Conservation (phyloP, 768 basidiomycete species). For the Russula sp. region DNA sequence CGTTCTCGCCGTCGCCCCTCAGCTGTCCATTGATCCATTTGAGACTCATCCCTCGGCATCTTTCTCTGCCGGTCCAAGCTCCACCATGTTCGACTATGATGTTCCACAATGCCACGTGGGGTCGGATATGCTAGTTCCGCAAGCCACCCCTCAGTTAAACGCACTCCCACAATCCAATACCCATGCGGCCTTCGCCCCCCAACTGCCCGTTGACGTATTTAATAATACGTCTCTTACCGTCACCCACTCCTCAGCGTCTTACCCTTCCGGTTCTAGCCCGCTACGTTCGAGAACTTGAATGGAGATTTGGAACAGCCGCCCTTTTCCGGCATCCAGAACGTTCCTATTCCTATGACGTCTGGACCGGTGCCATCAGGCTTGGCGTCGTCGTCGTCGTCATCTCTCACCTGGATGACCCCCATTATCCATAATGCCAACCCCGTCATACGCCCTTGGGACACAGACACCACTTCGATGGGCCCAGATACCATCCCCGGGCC, state of each 20-base stretch:
- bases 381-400: neutral
- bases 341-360: neutral
- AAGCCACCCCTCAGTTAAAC: neutral
- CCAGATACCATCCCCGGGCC: neutral
- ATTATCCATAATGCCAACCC: neutral
- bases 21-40: neutral
- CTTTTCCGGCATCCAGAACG: neutral
- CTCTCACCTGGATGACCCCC: neutral
- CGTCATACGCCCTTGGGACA: conserved; percentile 3
- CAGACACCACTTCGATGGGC: neutral
- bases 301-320: neutral
- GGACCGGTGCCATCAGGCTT: neutral
- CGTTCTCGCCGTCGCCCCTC: neutral
- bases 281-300: neutral
- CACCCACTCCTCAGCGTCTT: neutral
- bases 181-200: neutral
- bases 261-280: neutral
- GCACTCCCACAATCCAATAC: neutral
- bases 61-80: neutral
- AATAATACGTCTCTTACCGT: neutral
- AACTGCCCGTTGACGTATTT: neutral
- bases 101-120: neutral
- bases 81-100: neutral
- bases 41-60: conserved; percentile 7
- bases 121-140: neutral